Conservation (phyloP, 495 filamentous ascomycete genomes). For the Penicillium dipodomyicola region DNA sequence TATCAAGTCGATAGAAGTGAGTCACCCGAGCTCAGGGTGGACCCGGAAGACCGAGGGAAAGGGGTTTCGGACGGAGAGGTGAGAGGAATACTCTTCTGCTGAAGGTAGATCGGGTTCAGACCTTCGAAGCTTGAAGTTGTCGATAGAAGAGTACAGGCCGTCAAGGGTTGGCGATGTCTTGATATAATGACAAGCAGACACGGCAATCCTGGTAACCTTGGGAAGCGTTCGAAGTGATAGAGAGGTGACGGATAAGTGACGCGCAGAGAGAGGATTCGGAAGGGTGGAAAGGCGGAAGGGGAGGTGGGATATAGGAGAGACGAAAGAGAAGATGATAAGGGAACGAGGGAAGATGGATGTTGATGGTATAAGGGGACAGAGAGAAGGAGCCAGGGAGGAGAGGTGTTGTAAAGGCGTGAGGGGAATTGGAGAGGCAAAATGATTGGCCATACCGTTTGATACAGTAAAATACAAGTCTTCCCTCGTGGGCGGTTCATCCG, state of each 20-base stretch:
- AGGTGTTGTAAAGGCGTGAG: slow-evolving; percentile 14
- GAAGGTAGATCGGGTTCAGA: background rate
- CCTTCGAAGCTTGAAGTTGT: background rate
- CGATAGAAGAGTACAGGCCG: background rate
- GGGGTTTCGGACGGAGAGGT: slow-evolving; percentile 3
- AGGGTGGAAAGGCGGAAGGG: slow-evolving; percentile 5
- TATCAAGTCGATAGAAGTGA: slow-evolving; percentile 8
- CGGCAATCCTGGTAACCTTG: slow-evolving; percentile 10
- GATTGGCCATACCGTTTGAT: slow-evolving; percentile 13
- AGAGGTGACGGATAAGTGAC: slow-evolving; percentile 20
- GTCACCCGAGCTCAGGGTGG: slow-evolving; percentile 13
- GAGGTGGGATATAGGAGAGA: slow-evolving; percentile 12
- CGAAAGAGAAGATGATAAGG: slow-evolving; percentile 21
- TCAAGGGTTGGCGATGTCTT: background rate
- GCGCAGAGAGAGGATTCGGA: slow-evolving; percentile 14
- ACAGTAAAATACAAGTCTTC: slow-evolving; percentile 12
- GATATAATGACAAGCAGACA: slow-evolving; percentile 2
- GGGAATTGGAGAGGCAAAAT: slow-evolving; percentile 17
- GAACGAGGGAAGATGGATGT: slow-evolving; percentile 18
- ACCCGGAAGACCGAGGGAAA: slow-evolving; percentile 6
- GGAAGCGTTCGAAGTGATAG: slow-evolving; percentile 5
- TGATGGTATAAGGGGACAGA: slow-evolving; percentile 29
- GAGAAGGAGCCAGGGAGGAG: slow-evolving; percentile 17
- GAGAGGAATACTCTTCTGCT: background rate
- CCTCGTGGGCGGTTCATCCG: slow-evolving; percentile 15